A percentile compares a stretch with the other conserved stretches of the same genome.
Evolutionary conservation across 768 basidiomycete genomes (phyloP).

Genomic region (Jaapia argillacea): DNA sequence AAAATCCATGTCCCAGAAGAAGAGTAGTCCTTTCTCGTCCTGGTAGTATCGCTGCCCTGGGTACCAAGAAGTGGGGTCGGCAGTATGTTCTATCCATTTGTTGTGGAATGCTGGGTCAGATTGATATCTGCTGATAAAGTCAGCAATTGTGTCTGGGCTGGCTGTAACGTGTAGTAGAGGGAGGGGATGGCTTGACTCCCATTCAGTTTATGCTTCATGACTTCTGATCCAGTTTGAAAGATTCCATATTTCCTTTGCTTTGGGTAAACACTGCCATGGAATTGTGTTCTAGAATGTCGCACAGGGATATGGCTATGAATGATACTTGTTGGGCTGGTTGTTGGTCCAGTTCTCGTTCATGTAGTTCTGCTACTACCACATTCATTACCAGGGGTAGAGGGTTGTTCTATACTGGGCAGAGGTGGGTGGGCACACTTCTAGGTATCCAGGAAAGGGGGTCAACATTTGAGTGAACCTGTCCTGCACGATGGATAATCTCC

Average conservation of each 20-base stretch:
- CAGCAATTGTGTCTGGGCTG: background rate
- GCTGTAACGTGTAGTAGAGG: background rate
- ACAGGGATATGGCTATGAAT: too few species aligned
- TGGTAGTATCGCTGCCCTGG: slow-evolving; percentile 7
- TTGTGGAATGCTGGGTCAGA: background rate
- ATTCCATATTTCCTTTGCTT: too few species aligned
- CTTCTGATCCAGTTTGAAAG: too few species aligned
- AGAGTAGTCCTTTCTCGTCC: slow-evolving; percentile 7
- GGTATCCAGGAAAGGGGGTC: too few species aligned
- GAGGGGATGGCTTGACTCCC: background rate
- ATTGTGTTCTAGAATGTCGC: too few species aligned
- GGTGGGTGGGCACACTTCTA: background rate
- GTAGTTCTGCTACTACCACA: too few species aligned
- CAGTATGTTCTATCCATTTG: background rate
- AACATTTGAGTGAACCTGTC: slow-evolving; percentile 17
- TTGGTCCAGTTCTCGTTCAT: too few species aligned
- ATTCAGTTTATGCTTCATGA: background rate
- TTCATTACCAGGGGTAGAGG: too few species aligned
- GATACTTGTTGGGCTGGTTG: too few species aligned
- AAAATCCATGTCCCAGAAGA: slow-evolving; percentile 9
- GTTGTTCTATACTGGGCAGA: too few species aligned
- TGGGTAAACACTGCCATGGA: too few species aligned
- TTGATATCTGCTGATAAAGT: background rate
- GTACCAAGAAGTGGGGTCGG: background rate
- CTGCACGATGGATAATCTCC: slow-evolving; percentile 22